Evolutionary conservation across 2,329 filamentous ascomycete genomes (phyloP).

Genomic region (Fusarium sambucinum): DNA sequence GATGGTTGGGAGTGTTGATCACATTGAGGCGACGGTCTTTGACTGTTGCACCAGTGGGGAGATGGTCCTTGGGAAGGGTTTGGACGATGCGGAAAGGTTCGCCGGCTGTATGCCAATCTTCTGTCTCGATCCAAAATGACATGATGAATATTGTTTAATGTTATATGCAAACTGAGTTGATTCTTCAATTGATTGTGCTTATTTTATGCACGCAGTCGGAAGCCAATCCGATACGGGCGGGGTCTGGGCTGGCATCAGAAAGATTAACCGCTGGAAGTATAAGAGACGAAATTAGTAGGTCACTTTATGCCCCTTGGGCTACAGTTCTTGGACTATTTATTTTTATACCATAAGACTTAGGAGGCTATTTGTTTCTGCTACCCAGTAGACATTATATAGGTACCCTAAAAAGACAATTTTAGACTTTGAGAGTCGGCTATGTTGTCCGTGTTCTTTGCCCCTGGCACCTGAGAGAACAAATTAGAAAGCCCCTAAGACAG

Average conservation of each 20-base stretch:
- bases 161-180: background rate
- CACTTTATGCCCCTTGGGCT: too few relatives aligned
- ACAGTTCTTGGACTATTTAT: too few relatives aligned
- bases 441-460: background rate
- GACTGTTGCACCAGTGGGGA: constrained; percentile 17
- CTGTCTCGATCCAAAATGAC: constrained; percentile 42
- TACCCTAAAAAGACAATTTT: too few relatives aligned
- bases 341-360: too few relatives aligned
- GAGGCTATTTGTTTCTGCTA: too few relatives aligned
- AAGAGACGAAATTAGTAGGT: too few relatives aligned
- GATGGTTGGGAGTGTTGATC: background rate
- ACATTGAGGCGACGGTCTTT: constrained; percentile 18
- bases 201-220: background rate
- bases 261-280: too few relatives aligned
- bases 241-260: too few relatives aligned
- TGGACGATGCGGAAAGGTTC: constrained; percentile 46
- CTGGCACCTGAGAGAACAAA: background rate
- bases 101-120: constrained; percentile 47
- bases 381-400: too few relatives aligned
- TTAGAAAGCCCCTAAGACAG: background rate
- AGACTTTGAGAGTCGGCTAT: background rate
- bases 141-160: background rate
- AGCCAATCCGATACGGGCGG: constrained; percentile 1
- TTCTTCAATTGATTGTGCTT: background rate
- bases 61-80: constrained; percentile 10